Evolutionary conservation across 768 basidiomycete species (phyloP).

Genomic region (Chalciporus chontae): DNA sequence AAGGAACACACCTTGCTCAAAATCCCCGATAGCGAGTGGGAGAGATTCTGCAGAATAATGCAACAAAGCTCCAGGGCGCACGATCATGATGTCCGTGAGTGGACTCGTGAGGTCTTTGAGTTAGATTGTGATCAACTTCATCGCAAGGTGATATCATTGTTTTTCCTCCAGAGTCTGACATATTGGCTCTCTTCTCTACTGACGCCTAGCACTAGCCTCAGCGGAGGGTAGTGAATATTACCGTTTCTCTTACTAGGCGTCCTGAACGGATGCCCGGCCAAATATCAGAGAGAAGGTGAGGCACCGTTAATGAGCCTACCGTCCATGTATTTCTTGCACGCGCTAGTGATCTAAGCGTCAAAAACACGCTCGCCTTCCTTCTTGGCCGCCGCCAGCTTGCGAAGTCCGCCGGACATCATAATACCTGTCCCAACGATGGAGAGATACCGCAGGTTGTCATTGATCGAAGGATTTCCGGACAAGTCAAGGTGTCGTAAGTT

Average conservation of each 20-base stretch:
- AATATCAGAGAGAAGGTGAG: background rate
- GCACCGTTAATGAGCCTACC: constrained; percentile 34
- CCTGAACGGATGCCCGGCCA: background rate
- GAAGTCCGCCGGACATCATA: constrained; percentile 58
- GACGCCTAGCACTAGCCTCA: background rate
- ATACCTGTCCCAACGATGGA: constrained; percentile 53
- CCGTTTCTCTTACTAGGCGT: too few species aligned
- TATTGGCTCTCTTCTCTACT: background rate
- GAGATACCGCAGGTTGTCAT: constrained; percentile 50
- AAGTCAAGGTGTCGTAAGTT: constrained; percentile 52
- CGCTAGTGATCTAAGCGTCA: constrained; percentile 51
- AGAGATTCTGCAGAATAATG: background rate
- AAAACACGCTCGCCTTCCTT: constrained; percentile 37
- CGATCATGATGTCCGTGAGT: background rate
- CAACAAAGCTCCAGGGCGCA: background rate
- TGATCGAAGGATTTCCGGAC: constrained; percentile 48
- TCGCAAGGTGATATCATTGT: background rate
- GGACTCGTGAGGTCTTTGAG: background rate
- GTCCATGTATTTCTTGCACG: constrained; percentile 52
- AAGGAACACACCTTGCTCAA: background rate
- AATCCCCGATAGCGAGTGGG: background rate
- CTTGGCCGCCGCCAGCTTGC: constrained; percentile 42
- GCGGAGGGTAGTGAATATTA: background rate
- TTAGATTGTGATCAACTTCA: background rate
- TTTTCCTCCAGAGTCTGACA: background rate